Evolutionary conservation across 371 early-diverging fungal genomes (phyloP), one percentile per base, ranked within the genome.

Genomic region (Circinella umbellata): DNA sequence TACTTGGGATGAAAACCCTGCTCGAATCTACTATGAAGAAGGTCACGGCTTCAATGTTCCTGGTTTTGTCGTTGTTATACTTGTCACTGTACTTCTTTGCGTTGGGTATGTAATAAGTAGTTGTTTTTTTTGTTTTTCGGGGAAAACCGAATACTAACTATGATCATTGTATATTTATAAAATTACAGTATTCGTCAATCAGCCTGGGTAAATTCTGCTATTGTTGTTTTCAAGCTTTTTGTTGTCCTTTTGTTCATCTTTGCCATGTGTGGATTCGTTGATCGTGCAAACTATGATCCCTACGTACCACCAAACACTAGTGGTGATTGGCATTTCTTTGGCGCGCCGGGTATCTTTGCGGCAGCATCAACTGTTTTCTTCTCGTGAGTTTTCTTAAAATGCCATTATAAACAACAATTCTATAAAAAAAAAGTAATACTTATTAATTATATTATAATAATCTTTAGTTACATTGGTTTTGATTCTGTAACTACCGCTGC

Each of bases 401-500:
- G 2, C 27, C 65, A 15, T 2, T 2, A 20, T 7, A 9, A 39
- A 39, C 7, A 9, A 10, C 7, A 47, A 27, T 27, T 27, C 27
- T 27, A 27, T 1, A 27, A 27, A 27, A 27, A 13, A 59, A 15
- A 42, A 1, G 34, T 34, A 57, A 18, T 36, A 42, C 18, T 8
- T 18, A 53, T 20, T 4, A 51, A 18, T 62, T 20, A 61, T 47
- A 59, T 53, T 46, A 94, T 27, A 27, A 27, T 27, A 27, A 27
- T 27, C 0, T 1, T 42, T 42, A 42, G 42, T 17, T 95, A 93
- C 70, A 92, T 93, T 78, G 96, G 96, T 20, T 95, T 95, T 76
- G 97, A 96, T 76, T 88, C 94, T 10, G 92, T 96, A 13, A 92
- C 95, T 0, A 95, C 96, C 0, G 90, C 91, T 3, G 92, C 97